Evolutionary conservation across 2,329 filamentous ascomycete genomes (phyloP).

Genomic region (Botryosphaeria dothidea): DNA sequence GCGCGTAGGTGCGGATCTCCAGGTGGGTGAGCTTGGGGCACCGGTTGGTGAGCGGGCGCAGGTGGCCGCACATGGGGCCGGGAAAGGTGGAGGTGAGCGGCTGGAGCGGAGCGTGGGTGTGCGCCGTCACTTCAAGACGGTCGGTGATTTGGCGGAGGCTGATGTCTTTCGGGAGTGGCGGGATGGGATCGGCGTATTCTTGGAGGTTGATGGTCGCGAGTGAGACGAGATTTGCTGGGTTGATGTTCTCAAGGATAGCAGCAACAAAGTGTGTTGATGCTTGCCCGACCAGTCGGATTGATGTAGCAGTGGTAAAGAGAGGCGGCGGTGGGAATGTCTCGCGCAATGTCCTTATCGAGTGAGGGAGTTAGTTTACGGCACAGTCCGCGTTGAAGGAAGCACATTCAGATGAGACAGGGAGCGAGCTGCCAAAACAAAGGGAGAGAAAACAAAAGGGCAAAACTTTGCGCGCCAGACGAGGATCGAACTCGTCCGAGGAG

Average conservation of each 20-base stretch:
- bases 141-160: neutral
- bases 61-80: neutral
- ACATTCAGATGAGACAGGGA: neutral
- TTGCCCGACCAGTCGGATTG: neutral
- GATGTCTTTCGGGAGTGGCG: neutral
- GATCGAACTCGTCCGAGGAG: neutral
- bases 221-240: neutral
- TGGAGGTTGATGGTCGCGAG: neutral
- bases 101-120: neutral
- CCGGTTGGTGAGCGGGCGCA: neutral
- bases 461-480: neutral
- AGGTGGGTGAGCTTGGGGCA: neutral
- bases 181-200: constrained; percentile 2
- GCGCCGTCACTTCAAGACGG: neutral
- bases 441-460: neutral
- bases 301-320: neutral
- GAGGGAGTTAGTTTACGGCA: neutral
- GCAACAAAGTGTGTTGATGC: neutral
- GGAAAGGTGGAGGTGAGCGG: neutral
- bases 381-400: neutral
- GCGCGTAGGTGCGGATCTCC: constrained; percentile 4
- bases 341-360: neutral
- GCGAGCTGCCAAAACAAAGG: neutral
- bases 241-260: neutral
- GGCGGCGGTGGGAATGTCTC: neutral